Evolutionary conservation across 2,329 filamentous ascomycete genomes (phyloP), one percentile per base, ranked within the genome.

Genomic region (Colletotrichum sp.): DNA sequence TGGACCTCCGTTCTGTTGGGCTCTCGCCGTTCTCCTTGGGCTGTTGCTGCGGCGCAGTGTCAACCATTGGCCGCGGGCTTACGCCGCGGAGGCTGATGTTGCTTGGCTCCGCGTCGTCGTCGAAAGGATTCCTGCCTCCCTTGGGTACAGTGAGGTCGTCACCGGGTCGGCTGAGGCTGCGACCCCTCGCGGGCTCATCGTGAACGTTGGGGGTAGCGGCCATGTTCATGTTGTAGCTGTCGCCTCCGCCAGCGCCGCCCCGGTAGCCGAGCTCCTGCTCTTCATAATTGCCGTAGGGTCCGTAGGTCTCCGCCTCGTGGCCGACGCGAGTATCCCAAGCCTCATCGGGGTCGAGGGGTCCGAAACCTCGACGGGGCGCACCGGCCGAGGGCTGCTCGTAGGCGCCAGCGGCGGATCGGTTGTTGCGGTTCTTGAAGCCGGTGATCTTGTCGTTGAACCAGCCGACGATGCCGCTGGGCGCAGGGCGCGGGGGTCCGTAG

Each of bases 321-420:
- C 94, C 94, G 6, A 98, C 95, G 76, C 94, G 89, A 78, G 94
- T 86, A 85, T 97, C 95, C 95, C 95, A 98, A 3, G 95, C 95
- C 81, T 96, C 95, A 82, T 98, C 95, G 2, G 94, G 94, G 81
- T 97, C 95, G 62, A 95, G 89, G 6, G 92, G 88, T 3, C 93
- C 92, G 83, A 94, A 93, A 26, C 92, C 92, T 70, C 90, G 85
- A 71, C 89, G 88, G 71, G 87, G 86, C 62, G 86, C 86, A 39
- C 84, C 78, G 59, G 84, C 83, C 8, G 86, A 82, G 7, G 90
- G 86, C 80, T 88, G 88, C 79, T 96, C 94, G 87, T 95, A 96
- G 63, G 93, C 93, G 78, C 94, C 95, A 3, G 90, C 88, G 0
- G 94, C 93, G 52, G 91, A 92, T 69, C 93, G 91, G 78, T 88